Evolutionary conservation across 805 yeast species (phyloP).

Genomic region (Danielia oregonensis): DNA sequence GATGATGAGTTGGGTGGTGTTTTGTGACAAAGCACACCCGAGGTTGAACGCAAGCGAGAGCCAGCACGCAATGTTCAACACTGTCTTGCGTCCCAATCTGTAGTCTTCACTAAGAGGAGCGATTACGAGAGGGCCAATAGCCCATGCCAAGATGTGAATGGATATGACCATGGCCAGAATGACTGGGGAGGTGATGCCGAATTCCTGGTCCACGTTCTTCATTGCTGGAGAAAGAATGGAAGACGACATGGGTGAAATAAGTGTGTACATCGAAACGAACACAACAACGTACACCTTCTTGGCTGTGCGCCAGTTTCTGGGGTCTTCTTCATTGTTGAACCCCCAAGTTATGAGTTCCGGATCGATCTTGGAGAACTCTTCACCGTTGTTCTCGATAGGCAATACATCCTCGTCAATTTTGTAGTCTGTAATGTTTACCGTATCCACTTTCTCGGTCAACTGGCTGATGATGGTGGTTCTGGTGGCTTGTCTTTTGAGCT

Average conservation of each 20-base stretch:
- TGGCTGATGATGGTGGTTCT: slow-evolving; percentile 28
- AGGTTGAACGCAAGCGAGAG: slow-evolving; percentile 30
- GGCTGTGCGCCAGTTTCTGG: slow-evolving; percentile 29
- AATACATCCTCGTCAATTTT: slow-evolving; percentile 15
- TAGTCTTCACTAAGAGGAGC: slow-evolving; percentile 39
- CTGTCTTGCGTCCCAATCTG: slow-evolving; percentile 31
- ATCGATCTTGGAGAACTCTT: slow-evolving; percentile 28
- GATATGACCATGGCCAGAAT: slow-evolving; percentile 32
- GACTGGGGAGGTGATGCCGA: slow-evolving; percentile 22
- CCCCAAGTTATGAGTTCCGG: slow-evolving; percentile 39
- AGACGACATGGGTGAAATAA: slow-evolving; percentile 40
- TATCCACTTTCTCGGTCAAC: slow-evolving; percentile 7
- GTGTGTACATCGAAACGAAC: slow-evolving; percentile 33
- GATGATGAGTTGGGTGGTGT: slow-evolving; percentile 30
- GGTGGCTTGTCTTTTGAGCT: slow-evolving; percentile 27
- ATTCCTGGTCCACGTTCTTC: slow-evolving; percentile 24
- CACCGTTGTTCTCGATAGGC: slow-evolving; percentile 28
- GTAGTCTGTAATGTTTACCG: slow-evolving; percentile 2
- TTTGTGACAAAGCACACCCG: slow-evolving; percentile 33
- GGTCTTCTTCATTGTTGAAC: slow-evolving; percentile 29
- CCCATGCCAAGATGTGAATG: slow-evolving; percentile 38
- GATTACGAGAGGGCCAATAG: slow-evolving; percentile 36
- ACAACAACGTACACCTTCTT: slow-evolving; percentile 21
- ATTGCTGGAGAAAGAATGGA: slow-evolving; percentile 38
- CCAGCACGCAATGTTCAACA: slow-evolving; percentile 34